Evolutionary conservation across 106 monocot species (phyloP), one percentile per base, ranked within the genome.

Genomic region (Dendrobium officinale): DNA sequence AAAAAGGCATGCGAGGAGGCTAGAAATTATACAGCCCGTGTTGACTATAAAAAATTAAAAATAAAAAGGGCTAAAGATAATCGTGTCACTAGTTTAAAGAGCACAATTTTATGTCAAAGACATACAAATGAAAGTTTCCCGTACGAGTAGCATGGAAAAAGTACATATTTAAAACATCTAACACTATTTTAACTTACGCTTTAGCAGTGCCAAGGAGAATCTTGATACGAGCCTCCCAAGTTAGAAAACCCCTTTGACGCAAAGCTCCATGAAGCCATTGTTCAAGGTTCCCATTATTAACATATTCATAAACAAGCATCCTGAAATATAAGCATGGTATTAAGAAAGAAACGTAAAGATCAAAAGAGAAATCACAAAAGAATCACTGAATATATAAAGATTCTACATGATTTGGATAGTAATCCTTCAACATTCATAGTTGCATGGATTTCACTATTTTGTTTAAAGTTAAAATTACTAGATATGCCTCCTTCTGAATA

Each of bases 201-300:
- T 92, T 92, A 17, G 92, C 87, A 47, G 89, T 92, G 72, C 92
- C 92, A 48, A 85, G 81, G 9, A 92, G 79, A 81, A 92, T 84
- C 79, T 92, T 92, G 72, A 88, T 88, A 8, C 92, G 90, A 79
- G 88, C 85, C 51, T 93, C 92, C 92, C 92, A 93, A 18, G 89
- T 84, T 37, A 93, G 90, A 67, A 75, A 83, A 80, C 88, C 92
- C 8, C 27, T 76, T 51, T 88, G 83, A 1, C 83, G 82, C 79
- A 86, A 81, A 27, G 88, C 90, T 81, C 92, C 92, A 90, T 93
- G 92, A 86, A 93, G 90, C 92, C 92, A 93, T 75, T 90, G 92
- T 27, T 93, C 92, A 66, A 93, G 83, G 86, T 93, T 93, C 75
- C 92, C 90, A 85, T 93, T 93, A 80, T 86, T 93, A 40, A 93